Base-by-base conservation (phyloP, 257 asterid genomes). In the Solanum chiquidenum region DNA sequence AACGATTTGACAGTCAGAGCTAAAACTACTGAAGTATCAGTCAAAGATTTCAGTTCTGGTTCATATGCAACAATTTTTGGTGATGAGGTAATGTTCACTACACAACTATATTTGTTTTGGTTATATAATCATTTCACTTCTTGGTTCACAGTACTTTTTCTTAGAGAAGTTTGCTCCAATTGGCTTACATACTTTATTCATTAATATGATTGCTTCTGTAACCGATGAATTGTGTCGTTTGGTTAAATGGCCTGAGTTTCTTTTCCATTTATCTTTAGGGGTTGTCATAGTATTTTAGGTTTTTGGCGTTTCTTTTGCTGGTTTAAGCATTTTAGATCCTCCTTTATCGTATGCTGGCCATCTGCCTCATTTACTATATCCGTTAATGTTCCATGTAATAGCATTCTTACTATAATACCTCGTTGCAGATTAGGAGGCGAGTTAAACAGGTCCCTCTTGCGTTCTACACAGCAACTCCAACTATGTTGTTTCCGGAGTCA, bases 401-500 rank as follows among this genome's bases (percentile, higher is more conserved):
- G 42, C 42, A 10, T 9, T 82, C 44, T 82, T 16, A 68, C 58
- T n/a, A 16, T 73, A 33, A 20, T 49, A 35, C 8, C 38, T 86
- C 5, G n/a, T 90, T 91, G 89, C 95, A 97, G 99, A 93, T 95
- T 64, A 90, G 98, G 88, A 90, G 99, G 66, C 92, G 99, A 91
- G 96, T 95, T 31, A 95, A 97, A 89, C 98, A 97, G 90, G 98
- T 95, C 34, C 96, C 98, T 0, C 85, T 95, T 92, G 99, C 98
- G 42, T 97, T 97, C 94, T 95, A 95, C 93, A 94, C 93, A 87
- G 75, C 94, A 40, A 91, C 98, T 89, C 99, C 99, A 14, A 58
- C 95, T 18, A 71, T 75, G 72, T 89, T 97, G 91, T 94, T 95
- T 93, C 91, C 95, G 0, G 98, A 93, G 86, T 87, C 89, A 1